phyloP scores from a whole-genome alignment of 495 filamentous ascomycete genomes.

The Umbilicaria muhlenbergii region DNA sequence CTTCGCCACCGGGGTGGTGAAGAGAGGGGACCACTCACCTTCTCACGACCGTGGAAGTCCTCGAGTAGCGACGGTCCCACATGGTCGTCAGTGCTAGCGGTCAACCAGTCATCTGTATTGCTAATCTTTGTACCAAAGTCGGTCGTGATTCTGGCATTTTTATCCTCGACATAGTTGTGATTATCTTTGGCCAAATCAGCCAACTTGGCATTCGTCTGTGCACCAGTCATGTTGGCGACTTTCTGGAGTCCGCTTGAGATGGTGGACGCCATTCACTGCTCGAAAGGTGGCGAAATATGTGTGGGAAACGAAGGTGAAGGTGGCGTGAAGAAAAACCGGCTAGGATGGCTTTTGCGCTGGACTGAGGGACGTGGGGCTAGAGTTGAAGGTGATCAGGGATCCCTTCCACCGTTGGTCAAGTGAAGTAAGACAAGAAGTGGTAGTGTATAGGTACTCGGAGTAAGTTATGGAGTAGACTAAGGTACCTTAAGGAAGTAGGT shows the following conservation, averaged over 20 bases:
- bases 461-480: too few relatives aligned
- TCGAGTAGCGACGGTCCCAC: constrained; percentile 67
- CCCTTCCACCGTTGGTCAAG: too few relatives aligned
- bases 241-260: constrained; percentile 2
- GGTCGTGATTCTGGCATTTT: constrained; percentile 42
- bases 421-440: too few relatives aligned
- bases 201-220: constrained; percentile 4
- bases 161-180: constrained; percentile 6
- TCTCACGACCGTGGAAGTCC: constrained; percentile 65
- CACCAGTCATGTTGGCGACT: constrained; percentile 2
- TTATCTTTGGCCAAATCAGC: constrained; percentile 3
- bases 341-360: too few relatives aligned
- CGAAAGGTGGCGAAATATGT: too few relatives aligned
- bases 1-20: neutral
- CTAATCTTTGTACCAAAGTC: constrained; percentile 65
- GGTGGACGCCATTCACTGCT: constrained; percentile 3
- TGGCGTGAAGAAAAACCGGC: too few relatives aligned
- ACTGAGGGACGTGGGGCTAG: too few relatives aligned
- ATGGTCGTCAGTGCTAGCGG: constrained; percentile 38
- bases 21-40: constrained; percentile 27
- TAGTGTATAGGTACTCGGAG: too few relatives aligned
- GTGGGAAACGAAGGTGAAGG: too few relatives aligned
- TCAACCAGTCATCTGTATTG: constrained; percentile 69
- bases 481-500: too few relatives aligned
- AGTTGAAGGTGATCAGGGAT: too few relatives aligned